Conservation (phyloP, 2,329 filamentous ascomycete genomes). For the Coniochaeta ligniaria region DNA sequence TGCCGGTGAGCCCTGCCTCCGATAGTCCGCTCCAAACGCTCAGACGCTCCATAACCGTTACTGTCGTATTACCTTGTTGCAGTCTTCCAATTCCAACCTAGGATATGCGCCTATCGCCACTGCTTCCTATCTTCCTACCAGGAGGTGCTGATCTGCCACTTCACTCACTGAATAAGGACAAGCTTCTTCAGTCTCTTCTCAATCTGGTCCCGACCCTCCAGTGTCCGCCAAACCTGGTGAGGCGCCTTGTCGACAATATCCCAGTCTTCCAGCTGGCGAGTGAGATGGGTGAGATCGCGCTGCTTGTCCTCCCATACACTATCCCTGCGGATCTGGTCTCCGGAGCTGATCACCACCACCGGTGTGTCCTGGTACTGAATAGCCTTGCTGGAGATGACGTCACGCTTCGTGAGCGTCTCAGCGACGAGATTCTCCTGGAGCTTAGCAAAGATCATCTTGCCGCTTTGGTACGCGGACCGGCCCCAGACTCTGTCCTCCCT, state of each 20-base stretch:
- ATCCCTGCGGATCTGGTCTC: conserved; percentile 58
- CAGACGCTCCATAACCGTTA: background rate
- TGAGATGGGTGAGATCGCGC: conserved; percentile 73
- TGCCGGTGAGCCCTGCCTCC: background rate
- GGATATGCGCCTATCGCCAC: background rate
- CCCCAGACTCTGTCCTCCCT: conserved; percentile 83
- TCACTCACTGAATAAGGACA: background rate
- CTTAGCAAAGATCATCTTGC: conserved; percentile 82
- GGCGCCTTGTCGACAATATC: conserved; percentile 80
- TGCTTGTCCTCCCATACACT: conserved; percentile 77
- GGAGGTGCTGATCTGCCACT: background rate
- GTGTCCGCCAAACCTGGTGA: conserved; percentile 77
- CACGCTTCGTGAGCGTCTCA: conserved; percentile 73
- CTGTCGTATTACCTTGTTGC: background rate
- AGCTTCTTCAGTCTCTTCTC: conserved; percentile 72
- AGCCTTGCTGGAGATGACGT: conserved; percentile 68
- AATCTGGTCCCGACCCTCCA: conserved; percentile 64
- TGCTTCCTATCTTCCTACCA: background rate
- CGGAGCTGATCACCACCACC: conserved; percentile 76
- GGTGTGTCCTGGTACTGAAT: conserved; percentile 74
- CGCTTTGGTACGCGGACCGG: conserved; percentile 66
- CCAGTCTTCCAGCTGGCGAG: conserved; percentile 73
- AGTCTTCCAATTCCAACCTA: background rate
- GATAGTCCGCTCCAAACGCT: no score
- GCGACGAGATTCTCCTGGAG: conserved; percentile 91